Conservation (phyloP, 495 filamentous ascomycete species). For the Aspergillus haitiensis region DNA sequence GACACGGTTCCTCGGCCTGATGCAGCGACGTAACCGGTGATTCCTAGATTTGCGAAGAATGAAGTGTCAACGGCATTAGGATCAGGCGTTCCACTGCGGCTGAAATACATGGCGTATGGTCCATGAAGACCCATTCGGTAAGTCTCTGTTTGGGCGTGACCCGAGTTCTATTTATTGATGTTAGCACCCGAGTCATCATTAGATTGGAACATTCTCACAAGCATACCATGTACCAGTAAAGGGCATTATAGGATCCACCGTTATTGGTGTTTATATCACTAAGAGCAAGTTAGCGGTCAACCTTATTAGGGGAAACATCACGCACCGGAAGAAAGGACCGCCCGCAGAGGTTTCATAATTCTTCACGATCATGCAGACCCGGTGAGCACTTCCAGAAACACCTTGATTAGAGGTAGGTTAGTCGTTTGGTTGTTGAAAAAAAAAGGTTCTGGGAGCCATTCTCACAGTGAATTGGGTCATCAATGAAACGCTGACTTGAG, state of each 20-base stretch:
- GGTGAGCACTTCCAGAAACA: conserved; percentile 32
- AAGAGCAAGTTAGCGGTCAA: conserved; percentile 29
- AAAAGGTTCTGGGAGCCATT: background rate
- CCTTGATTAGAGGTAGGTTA: conserved; percentile 17
- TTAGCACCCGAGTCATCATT: background rate
- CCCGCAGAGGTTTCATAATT: conserved; percentile 49
- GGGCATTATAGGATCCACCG: conserved; percentile 54
- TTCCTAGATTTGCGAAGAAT: conserved; percentile 57
- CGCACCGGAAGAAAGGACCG: conserved; percentile 51
- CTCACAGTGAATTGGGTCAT: conserved; percentile 60
- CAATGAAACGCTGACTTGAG: conserved; percentile 65
- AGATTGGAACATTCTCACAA: background rate
- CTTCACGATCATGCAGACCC: conserved; percentile 42
- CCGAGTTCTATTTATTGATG: conserved; percentile 23
- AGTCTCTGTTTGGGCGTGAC: conserved; percentile 57
- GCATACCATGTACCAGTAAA: conserved; percentile 66
- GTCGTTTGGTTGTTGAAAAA: too few species aligned
- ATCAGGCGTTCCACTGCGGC: conserved; percentile 55
- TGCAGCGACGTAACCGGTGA: conserved; percentile 58
- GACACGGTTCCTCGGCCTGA: conserved; percentile 57
- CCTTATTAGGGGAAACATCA: background rate
- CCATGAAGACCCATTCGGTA: conserved; percentile 67
- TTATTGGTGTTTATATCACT: conserved; percentile 68
- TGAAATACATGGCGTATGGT: conserved; percentile 63
- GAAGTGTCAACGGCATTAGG: conserved; percentile 52